Percentiles rank a stretch among this genome's conserved stretches.
These are phyloP conservation scores for Gyrodon lividus DNA, from an alignment of 768 basidiomycete genomes.

Conservation along the genomic window DNA sequence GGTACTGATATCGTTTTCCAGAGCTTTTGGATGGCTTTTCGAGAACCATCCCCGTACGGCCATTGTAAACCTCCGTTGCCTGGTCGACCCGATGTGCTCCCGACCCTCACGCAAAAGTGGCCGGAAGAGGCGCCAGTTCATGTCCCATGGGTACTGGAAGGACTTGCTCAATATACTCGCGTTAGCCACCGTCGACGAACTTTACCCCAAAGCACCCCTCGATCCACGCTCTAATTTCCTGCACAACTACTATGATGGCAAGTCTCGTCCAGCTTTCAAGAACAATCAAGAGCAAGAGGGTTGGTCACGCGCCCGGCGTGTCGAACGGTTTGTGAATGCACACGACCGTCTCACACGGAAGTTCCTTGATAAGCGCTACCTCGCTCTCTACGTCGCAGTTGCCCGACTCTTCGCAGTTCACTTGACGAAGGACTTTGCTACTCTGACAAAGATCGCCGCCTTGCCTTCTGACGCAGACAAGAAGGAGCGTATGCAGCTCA, in stretches of 20 bases:
- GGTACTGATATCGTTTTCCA: slow-evolving; percentile 11
- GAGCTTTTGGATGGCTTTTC: slow-evolving; percentile 68
- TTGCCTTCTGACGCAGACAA: slow-evolving; percentile 32
- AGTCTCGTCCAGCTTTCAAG: slow-evolving; percentile 28
- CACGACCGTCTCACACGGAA: slow-evolving; percentile 41
- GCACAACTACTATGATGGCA: slow-evolving; percentile 16
- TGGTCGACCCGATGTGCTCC: slow-evolving; percentile 52
- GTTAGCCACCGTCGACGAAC: slow-evolving; percentile 54
- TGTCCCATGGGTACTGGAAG: slow-evolving; percentile 71
- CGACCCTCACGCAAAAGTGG: slow-evolving; percentile 27
- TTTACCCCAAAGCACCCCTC: slow-evolving; percentile 23
- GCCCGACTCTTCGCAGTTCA: slow-evolving; percentile 58
- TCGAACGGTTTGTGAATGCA: slow-evolving; percentile 22
- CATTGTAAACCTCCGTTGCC: slow-evolving; percentile 53
- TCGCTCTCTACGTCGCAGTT: slow-evolving; percentile 62
- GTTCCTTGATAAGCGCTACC: slow-evolving; percentile 49
- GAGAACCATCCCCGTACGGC: slow-evolving; percentile 69
- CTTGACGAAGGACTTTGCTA: slow-evolving; percentile 46
- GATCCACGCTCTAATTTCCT: slow-evolving; percentile 21
- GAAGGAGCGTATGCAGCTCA: slow-evolving; percentile 11
- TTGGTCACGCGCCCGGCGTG: slow-evolving; percentile 20
- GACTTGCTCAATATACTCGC: slow-evolving; percentile 69
- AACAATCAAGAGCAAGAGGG: slow-evolving; percentile 23
- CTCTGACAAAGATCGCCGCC: slow-evolving; percentile 37
- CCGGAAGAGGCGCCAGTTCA: slow-evolving; percentile 7